These are phyloP conservation scores for Lyophyllum atratum DNA, from an alignment of 768 basidiomycete genomes.

Conservation along the genomic window DNA sequence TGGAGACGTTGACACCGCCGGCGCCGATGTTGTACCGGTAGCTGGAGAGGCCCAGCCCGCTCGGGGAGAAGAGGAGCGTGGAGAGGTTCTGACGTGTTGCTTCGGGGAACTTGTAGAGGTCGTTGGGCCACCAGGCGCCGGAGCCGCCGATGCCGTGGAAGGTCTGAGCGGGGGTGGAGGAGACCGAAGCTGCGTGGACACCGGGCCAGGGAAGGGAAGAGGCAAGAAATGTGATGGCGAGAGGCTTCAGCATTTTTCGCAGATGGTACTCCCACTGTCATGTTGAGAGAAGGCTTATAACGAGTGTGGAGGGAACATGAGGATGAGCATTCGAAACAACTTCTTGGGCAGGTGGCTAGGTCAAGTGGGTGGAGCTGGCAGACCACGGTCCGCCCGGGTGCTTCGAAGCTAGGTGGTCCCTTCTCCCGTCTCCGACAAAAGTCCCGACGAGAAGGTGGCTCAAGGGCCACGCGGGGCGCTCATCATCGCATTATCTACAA, in stretches of 20 bases:
- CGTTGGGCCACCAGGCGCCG: slow-evolving; percentile 50
- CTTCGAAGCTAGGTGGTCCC: not conserved
- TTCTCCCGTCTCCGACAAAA: not conserved
- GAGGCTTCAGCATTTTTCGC: slow-evolving; percentile 3
- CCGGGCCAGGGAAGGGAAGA: not conserved
- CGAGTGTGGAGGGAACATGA: not conserved
- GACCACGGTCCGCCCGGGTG: slow-evolving; percentile 11
- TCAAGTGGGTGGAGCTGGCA: slow-evolving; percentile 12
- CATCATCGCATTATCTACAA: too few species aligned
- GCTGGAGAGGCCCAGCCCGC: slow-evolving; percentile 40
- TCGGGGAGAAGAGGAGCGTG: slow-evolving; percentile 36
- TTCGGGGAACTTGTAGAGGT: slow-evolving; percentile 42
- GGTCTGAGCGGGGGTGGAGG: slow-evolving; percentile 33
- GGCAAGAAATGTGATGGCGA: not conserved
- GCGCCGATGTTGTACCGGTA: slow-evolving; percentile 46
- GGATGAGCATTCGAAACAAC: not conserved
- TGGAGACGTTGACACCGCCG: slow-evolving; percentile 43
- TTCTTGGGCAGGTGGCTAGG: slow-evolving; percentile 11
- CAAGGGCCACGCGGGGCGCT: too few species aligned
- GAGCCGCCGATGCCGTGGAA: slow-evolving; percentile 44
- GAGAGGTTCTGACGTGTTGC: slow-evolving; percentile 41
- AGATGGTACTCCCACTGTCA: not conserved
- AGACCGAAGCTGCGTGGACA: slow-evolving; percentile 24
- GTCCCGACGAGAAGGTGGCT: not conserved
- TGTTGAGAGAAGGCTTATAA: not conserved